Evolutionary conservation across 1,139 yeast species (phyloP).

Genomic region (Pneumocystis canis): DNA sequence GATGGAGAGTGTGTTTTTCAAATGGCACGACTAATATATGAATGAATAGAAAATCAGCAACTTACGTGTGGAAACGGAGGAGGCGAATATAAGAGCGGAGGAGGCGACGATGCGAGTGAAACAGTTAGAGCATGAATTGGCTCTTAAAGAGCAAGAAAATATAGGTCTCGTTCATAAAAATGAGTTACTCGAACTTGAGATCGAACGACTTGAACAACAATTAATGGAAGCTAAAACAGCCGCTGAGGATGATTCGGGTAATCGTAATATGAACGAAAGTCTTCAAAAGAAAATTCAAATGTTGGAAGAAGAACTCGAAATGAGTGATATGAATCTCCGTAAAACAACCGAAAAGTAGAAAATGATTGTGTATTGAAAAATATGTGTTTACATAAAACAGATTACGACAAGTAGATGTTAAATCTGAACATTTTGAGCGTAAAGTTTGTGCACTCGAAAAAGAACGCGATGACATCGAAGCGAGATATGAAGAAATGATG

Average conservation of each 20-base stretch:
- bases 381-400: not conserved
- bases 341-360: constrained; percentile 79
- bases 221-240: constrained; percentile 70
- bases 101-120: constrained; percentile 68
- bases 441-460: constrained; percentile 82
- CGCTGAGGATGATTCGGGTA: constrained; percentile 84
- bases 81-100: constrained; percentile 94
- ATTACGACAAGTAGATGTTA: constrained; percentile 87
- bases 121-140: constrained; percentile 77
- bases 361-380: not conserved
- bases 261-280: constrained; percentile 38
- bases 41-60: too few relatives aligned
- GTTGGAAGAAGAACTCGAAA: constrained; percentile 88
- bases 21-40: too few relatives aligned
- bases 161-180: constrained; percentile 86
- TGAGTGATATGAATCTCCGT: constrained; percentile 78
- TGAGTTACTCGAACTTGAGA: constrained; percentile 76
- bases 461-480: constrained; percentile 86
- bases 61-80: constrained; percentile 89
- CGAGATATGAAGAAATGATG: constrained; percentile 77
- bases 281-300: constrained; percentile 82
- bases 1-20: too few relatives aligned
- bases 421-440: constrained; percentile 93
- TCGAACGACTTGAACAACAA: constrained; percentile 73
- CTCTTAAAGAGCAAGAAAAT: constrained; percentile 89